phyloP scores from a whole-genome alignment of 495 filamentous ascomycete species.

The Tuber aestivum region DNA sequence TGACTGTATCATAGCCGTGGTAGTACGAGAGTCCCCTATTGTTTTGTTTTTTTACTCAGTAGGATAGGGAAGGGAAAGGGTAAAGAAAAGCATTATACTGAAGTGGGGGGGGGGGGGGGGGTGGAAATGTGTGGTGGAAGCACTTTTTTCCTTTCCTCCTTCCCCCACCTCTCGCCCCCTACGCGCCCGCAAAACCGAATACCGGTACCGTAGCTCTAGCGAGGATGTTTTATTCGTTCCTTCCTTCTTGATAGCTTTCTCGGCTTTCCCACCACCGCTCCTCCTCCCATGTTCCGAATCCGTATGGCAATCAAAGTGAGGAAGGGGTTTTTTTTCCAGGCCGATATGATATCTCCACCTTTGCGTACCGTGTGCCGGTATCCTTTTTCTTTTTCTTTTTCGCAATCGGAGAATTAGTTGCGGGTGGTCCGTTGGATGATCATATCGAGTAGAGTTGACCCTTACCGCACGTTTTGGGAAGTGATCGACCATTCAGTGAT shows the following conservation, averaged over 20 bases:
- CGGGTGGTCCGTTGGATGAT: background rate
- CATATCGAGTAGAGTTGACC: background rate
- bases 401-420: background rate
- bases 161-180: background rate
- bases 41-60: background rate
- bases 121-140: background rate
- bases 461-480: background rate
- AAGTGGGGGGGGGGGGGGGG: too few relatives aligned
- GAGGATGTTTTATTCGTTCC: background rate
- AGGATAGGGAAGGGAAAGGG: background rate
- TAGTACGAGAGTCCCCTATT: background rate
- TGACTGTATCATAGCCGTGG: background rate
- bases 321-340: background rate
- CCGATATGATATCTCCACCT: background rate
- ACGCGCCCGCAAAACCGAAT: background rate
- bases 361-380: background rate
- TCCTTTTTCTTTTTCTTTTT: background rate
- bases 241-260: background rate
- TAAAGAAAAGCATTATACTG: too few relatives aligned
- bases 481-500: background rate
- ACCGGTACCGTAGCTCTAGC: background rate
- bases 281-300: background rate
- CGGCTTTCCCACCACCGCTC: background rate
- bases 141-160: background rate
- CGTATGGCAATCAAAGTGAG: background rate